Evolutionary conservation across 108 stramenopile species (phyloP), one percentile per base, ranked within the genome.

Genomic region (Pseudonitzschia multiseries): DNA sequence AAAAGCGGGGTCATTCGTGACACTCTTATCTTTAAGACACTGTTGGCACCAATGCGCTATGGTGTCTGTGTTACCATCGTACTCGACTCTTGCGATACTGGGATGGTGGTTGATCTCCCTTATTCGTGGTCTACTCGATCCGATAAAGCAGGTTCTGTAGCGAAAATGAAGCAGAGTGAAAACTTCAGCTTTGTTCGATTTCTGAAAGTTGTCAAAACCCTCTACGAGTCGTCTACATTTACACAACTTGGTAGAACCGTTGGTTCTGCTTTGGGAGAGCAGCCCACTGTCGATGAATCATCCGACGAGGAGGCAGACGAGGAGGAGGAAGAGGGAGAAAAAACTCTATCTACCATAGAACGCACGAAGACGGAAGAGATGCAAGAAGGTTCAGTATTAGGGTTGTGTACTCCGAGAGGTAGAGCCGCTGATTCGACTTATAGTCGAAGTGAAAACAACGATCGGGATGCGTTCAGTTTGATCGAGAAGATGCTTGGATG

Each of bases 141-240:
- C 22, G 88, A 89, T 52, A 75, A 79, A 56, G 65, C 75, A 32
- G 84, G 77, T 9, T 17, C 57, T 33, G 53, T 62, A 21, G 83
- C 86, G 10, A 89, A 87, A 76, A 79, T 91, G 79, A 59, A 85
- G 20, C 69, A 85, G 57, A 90, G 91, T 71, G 85, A 94, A 44
- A 86, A 94, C 72, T 94, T 92, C 78, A 90, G 89, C 59, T 94
- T 94, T 75, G 87, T 92, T 1, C 82, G 93, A 71, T 92, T 89
- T 68, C 80, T 94, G 52, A 92, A 94, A 81, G 93, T 92, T 22
- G 89, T 92, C 22, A 92, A 89, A 69, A 92, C 87, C 10, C 80
- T 94, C 26, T 92, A 94, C 77, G 93, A 94, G 71, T 87, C 88
- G 43, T 94, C 93, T 13, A 86, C 84, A 52, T 94, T 90, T 69